phyloP scores from a whole-genome alignment of 139 green algal genomes.

The Coccomyxa sp. region DNA sequence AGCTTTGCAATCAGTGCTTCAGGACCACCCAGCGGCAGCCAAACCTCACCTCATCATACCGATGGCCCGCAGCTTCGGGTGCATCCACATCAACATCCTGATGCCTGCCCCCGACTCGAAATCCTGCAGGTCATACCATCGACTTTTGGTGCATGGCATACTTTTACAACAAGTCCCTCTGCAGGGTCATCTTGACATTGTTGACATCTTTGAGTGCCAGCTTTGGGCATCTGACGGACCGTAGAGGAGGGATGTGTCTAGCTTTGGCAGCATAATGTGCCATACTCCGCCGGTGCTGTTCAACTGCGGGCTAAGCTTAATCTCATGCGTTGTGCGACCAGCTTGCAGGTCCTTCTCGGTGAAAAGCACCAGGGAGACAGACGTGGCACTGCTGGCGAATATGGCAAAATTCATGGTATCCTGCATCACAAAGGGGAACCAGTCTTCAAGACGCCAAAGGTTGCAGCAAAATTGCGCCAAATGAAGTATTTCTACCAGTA shows the following conservation, averaged over 20 bases:
- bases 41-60: constrained; percentile 16
- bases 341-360: constrained; percentile 64
- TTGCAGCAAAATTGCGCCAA: too few species aligned
- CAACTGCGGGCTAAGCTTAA: constrained; percentile 56
- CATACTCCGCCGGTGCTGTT: constrained; percentile 84
- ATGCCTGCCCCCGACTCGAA: neutral
- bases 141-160: neutral
- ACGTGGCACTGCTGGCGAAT: constrained; percentile 46
- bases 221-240: constrained; percentile 25
- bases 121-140: neutral
- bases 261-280: constrained; percentile 74
- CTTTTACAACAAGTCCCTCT: too few species aligned
- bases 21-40: neutral
- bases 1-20: too few species aligned
- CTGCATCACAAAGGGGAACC: constrained; percentile 30
- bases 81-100: neutral
- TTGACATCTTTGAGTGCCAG: neutral
- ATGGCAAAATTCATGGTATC: constrained; percentile 85
- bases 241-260: constrained; percentile 68
- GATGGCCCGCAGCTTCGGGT: neutral
- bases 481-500: too few species aligned
- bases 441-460: neutral
- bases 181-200: neutral
- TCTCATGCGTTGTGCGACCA: constrained; percentile 54
- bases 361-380: constrained; percentile 82